Conservation (phyloP, 2,329 filamentous ascomycete genomes). For the Colletotrichum lentis region DNA sequence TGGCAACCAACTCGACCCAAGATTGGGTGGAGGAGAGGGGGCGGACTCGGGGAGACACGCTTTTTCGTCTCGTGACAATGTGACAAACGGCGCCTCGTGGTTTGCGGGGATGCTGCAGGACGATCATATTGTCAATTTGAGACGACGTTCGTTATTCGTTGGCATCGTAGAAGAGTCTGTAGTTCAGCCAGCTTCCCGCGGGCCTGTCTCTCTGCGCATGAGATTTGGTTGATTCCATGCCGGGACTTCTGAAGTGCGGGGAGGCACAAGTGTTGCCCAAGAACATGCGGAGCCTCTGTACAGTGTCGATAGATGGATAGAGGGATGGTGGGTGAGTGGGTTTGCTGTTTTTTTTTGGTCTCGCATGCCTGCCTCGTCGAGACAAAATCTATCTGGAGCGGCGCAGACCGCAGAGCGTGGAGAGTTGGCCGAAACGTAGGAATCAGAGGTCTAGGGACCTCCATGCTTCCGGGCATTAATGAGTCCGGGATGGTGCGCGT, state of each 20-base stretch:
- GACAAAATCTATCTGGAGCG: conserved; percentile 13
- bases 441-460: conserved; percentile 20
- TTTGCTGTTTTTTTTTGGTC: conserved; percentile 21
- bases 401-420: background rate
- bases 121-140: conserved; percentile 24
- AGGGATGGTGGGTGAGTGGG: conserved; percentile 20
- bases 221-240: conserved; percentile 1
- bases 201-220: background rate
- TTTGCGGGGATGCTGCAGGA: conserved; percentile 36
- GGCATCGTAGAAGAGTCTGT: background rate
- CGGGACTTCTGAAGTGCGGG: background rate
- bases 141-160: conserved; percentile 18
- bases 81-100: conserved; percentile 31
- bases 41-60: background rate
- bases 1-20: conserved; percentile 8
- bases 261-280: background rate
- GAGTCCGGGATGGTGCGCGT: conserved; percentile 33
- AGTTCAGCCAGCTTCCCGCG: background rate
- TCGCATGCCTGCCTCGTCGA: conserved; percentile 25
- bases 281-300: background rate
- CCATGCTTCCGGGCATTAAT: conserved; percentile 36
- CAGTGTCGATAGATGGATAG: conserved; percentile 6
- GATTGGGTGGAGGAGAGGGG: conserved; percentile 14
- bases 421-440: conserved; percentile 18
- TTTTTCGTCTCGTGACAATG: conserved; percentile 29